These are phyloP conservation scores for Takakia lepidozioides DNA, from an alignment of 225 moss, liverwort and hornwort genomes.

Conservation along the genomic window DNA sequence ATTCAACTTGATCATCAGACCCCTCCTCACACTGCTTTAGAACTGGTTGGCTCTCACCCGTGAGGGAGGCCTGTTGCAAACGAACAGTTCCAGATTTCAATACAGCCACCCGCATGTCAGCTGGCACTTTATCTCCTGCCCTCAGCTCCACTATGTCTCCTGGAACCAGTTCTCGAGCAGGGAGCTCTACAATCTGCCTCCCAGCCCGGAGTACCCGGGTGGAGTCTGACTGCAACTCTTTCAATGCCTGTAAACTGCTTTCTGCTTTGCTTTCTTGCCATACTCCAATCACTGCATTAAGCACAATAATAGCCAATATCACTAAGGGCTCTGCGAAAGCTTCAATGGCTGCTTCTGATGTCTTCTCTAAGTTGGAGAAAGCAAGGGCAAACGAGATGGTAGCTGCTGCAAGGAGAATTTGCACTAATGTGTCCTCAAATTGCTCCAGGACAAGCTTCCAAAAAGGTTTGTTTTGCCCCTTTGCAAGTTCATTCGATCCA, in stretches of 20 bases:
- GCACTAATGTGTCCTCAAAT: slow-evolving; percentile 47
- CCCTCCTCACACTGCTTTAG: slow-evolving; percentile 42
- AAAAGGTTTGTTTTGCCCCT: slow-evolving; percentile 39
- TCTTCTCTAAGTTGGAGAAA: slow-evolving; percentile 18
- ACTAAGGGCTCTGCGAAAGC: slow-evolving; percentile 46
- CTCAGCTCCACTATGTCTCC: slow-evolving; percentile 49
- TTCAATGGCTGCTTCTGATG: slow-evolving; percentile 22
- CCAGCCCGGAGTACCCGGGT: slow-evolving; percentile 26
- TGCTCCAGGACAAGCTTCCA: slow-evolving; percentile 56
- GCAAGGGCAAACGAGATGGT: slow-evolving; percentile 45
- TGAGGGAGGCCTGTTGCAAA: slow-evolving; percentile 43
- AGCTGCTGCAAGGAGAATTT: slow-evolving; percentile 47
- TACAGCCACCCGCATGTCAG: slow-evolving; percentile 32
- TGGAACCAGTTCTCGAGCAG: slow-evolving; percentile 45
- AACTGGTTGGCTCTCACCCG: slow-evolving; percentile 47
- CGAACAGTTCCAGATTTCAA: slow-evolving; percentile 41
- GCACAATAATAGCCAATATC: slow-evolving; percentile 40
- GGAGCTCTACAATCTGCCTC: slow-evolving; percentile 21
- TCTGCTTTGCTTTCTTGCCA: slow-evolving; percentile 63
- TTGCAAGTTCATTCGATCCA: slow-evolving; percentile 57
- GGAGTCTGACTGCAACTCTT: slow-evolving; percentile 41
- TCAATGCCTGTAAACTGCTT: slow-evolving; percentile 38
- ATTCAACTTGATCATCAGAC: slow-evolving; percentile 42
- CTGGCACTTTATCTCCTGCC: slow-evolving; percentile 49
- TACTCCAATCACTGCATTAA: slow-evolving; percentile 51